Conservation (phyloP, 1,284 basidiomycete genomes). For the Abortiporus biennis region DNA sequence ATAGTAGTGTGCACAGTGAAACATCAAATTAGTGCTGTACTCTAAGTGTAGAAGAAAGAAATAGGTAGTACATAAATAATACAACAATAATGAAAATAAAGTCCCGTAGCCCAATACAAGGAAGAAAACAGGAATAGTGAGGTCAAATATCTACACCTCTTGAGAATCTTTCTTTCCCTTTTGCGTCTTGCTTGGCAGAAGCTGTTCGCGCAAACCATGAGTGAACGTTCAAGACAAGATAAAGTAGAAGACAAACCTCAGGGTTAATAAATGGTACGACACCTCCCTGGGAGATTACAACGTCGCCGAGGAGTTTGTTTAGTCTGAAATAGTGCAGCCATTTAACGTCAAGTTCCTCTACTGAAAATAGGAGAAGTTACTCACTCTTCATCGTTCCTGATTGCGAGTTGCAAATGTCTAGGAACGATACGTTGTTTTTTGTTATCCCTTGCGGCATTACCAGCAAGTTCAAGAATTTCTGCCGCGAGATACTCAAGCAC, state of each 20-base stretch:
- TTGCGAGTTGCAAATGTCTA: slow-evolving; percentile 83
- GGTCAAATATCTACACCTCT: slow-evolving; percentile 27
- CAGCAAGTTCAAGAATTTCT: slow-evolving; percentile 85
- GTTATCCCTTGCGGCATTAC: slow-evolving; percentile 77
- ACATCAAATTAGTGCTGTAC: too few species aligned
- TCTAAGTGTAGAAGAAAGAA: slow-evolving; percentile 15
- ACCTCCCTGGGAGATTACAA: slow-evolving; percentile 87
- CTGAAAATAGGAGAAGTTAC: slow-evolving; percentile 14
- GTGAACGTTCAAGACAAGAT: background rate
- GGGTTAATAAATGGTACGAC: slow-evolving; percentile 62
- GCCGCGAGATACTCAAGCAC: slow-evolving; percentile 82
- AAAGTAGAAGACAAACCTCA: slow-evolving; percentile 21
- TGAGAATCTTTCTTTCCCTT: slow-evolving; percentile 35
- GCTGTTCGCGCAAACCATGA: slow-evolving; percentile 28
- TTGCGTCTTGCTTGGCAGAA: slow-evolving; percentile 47
- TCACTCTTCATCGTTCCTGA: slow-evolving; percentile 80
- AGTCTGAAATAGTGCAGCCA: slow-evolving; percentile 27
- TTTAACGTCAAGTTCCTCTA: background rate
- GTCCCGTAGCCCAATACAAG: slow-evolving; percentile 2
- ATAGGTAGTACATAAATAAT: slow-evolving; percentile 25
- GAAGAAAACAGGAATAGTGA: slow-evolving; percentile 14
- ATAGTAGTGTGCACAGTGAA: too few species aligned
- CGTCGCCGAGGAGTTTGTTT: slow-evolving; percentile 71
- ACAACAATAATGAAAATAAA: slow-evolving; percentile 18
- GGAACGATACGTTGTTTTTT: slow-evolving; percentile 88